Base-by-base conservation (phyloP, 768 basidiomycete genomes). In the Russula abietina region DNA sequence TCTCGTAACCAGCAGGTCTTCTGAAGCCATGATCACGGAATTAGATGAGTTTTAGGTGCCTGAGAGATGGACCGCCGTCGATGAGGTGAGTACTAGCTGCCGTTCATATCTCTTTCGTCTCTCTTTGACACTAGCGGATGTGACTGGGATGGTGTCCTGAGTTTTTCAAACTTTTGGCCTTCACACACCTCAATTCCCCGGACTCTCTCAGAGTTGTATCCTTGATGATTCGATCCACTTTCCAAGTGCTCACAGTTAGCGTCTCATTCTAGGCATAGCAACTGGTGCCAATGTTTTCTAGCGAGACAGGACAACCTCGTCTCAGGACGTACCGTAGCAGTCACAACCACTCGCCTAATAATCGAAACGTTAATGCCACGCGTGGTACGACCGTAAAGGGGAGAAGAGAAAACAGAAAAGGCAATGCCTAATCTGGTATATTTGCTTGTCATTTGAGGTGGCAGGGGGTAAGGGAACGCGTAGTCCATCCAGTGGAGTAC, bases 401-500 rank as follows among this genome's bases (percentile, higher is more conserved):
- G 17, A 36, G 28, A 16, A 9, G 49, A 39, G 11, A 48, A 46
- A n/a, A 26, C 26, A 16, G 16, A 28, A 45, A 54, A 11, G 8
- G 38, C 4, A 59, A 43, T 43, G 38, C 48, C 26, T 12, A n/a
- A 39, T 49, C 28, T 50, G 33, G 11, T 14, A 50, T 8, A 49
- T 7, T 33, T 11, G 24, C 9, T 62, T 14, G 26, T 55, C 36
- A 55, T 41, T 41, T 39, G 39, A 38, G 30, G 11, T 33, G 17
- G 33, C 5, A 30, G 28, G 51, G 33, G 51, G 19, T 52, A 10
- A 52, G n/a, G 51, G 11, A 14, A 26, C 26, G 16, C 14, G 16
- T 26, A 22, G 22, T 32, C 59, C 59, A 60, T 26, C 59, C 52
- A 60, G 52, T 54, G 59, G 55, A 33, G 36, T 16, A 26, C 55